Conservation (phyloP, 495 filamentous ascomycete genomes). For the Aspergillus cristatus region DNA sequence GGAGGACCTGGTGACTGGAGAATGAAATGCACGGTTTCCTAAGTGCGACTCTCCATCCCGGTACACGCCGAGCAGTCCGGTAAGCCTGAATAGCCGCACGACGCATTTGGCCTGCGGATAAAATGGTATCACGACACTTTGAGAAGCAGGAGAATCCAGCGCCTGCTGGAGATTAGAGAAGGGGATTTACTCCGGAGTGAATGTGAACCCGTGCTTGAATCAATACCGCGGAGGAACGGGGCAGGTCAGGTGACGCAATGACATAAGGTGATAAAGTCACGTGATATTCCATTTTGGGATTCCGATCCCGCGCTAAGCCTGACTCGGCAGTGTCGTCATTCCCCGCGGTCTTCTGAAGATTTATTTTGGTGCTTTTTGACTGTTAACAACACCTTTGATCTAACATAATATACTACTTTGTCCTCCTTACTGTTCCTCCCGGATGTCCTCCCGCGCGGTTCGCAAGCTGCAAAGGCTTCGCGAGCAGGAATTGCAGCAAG, state of each 20-base stretch:
- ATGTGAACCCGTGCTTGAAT: no score
- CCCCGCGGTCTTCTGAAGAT: conserved; percentile 17
- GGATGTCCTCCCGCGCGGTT: conserved; percentile 74
- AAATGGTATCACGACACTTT: not conserved
- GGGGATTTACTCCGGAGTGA: no score
- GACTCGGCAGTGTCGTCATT: conserved; percentile 32
- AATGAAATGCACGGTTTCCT: conserved; percentile 35
- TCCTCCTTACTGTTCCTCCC: conserved; percentile 1
- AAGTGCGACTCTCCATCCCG: conserved; percentile 43
- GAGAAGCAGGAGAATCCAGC: conserved; percentile 5
- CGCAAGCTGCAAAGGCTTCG: conserved; percentile 62
- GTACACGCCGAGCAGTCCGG: conserved; percentile 50
- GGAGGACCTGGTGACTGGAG: conserved; percentile 36
- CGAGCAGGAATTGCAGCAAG: conserved; percentile 53
- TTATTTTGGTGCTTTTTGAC: no score
- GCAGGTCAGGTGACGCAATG: no score
- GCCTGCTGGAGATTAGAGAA: conserved; percentile 2
- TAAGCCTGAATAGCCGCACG: conserved; percentile 52
- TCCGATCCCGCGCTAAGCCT: conserved; percentile 16
- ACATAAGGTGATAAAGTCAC: no score
- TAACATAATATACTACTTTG: no score
- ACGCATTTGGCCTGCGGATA: conserved; percentile 44
- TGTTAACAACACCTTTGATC: no score
- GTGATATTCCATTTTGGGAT: no score
- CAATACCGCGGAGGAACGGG: not conserved